These are phyloP conservation scores for Musa acuminata DNA, from an alignment of 176 grass and related monocot species.

Conservation along the genomic window DNA sequence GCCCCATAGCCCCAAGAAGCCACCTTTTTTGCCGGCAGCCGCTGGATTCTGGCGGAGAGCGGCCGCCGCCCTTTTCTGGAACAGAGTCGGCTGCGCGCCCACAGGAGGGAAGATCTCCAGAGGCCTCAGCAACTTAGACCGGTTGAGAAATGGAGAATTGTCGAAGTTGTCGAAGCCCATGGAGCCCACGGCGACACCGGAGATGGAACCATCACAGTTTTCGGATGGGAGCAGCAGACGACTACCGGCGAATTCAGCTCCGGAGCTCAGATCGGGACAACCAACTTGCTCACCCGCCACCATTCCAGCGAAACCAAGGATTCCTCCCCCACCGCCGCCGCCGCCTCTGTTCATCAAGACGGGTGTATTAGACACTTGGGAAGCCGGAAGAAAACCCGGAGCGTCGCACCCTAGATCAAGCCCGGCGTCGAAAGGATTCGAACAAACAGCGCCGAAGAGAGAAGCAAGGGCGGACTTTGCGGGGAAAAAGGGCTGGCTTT, in stretches of 20 bases:
- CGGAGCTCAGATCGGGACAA: slow-evolving; percentile 3
- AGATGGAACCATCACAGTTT: slow-evolving; percentile 6
- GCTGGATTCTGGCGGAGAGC: slow-evolving; percentile 17
- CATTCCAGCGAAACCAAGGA: background rate
- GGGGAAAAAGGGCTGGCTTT: background rate
- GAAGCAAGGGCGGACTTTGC: background rate
- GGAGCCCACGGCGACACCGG: background rate
- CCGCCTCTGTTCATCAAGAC: slow-evolving; percentile 6
- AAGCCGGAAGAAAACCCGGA: slow-evolving; percentile 1
- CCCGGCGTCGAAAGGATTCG: slow-evolving; percentile 8
- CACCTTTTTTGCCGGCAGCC: background rate
- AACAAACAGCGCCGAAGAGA: background rate
- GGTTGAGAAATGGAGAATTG: slow-evolving; percentile 12
- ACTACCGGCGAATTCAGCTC: background rate
- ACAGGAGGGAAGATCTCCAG: slow-evolving; percentile 19
- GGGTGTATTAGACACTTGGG: background rate
- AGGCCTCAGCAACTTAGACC: slow-evolving; percentile 16
- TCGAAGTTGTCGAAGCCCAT: slow-evolving; percentile 16
- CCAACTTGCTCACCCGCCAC: background rate
- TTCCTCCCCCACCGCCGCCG: background rate
- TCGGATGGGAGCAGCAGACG: background rate
- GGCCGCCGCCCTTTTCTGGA: slow-evolving; percentile 23
- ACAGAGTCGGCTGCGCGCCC: slow-evolving; percentile 20
- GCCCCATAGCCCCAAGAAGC: background rate
- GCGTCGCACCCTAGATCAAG: slow-evolving; percentile 13